Base-by-base conservation (phyloP, 805 yeast genomes). In the Saccharomycopsis malanga region DNA sequence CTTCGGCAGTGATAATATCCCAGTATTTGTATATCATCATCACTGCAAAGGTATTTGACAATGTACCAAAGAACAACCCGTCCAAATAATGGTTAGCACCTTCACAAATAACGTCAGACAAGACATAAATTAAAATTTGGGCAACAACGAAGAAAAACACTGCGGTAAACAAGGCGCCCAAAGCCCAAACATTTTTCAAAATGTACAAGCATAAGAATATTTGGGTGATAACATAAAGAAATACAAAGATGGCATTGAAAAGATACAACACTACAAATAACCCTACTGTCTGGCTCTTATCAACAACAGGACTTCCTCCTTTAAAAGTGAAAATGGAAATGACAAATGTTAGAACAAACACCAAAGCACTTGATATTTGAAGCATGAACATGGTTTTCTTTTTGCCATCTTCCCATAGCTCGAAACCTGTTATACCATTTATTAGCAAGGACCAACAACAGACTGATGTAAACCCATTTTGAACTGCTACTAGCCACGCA, bases 1-100 rank as follows among this genome's bases (percentile, higher is more conserved):
- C 98, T 58, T 91, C 98, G 48, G 81, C 79, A 10, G 98, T 93
- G 44, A 91, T 82, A 75, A 89, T 87, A 59, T 89, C 97, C 96
- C 98, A 91, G 56, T 80, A 87, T 66, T 93, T 89, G 70, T 88
- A 91, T 44, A 91, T 72, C 98, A 93, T 91, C 95, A 93, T 88
- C 46, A 84, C 67, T 3, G 95, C 74, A 58, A 87, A 83, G 42
- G 87, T 61, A 60, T 87, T 87, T 60, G 95, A 77, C 30, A 87
- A 58, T 22, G 93, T 76, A 27, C 87, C 93, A 58, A 89, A 87
- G 59, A 91, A 83, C 25, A 87, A 64, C 1, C 98, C 98, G 60
- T 91, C 98, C 20, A 87, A 72, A 61, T 91, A 93, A 64, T 93
- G 98, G 34, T 81, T 77, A 40, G 83, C 76, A 18, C 79, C 73